Base-by-base conservation (phyloP, 179 eudicot species). In the Spinacia oleracea region DNA sequence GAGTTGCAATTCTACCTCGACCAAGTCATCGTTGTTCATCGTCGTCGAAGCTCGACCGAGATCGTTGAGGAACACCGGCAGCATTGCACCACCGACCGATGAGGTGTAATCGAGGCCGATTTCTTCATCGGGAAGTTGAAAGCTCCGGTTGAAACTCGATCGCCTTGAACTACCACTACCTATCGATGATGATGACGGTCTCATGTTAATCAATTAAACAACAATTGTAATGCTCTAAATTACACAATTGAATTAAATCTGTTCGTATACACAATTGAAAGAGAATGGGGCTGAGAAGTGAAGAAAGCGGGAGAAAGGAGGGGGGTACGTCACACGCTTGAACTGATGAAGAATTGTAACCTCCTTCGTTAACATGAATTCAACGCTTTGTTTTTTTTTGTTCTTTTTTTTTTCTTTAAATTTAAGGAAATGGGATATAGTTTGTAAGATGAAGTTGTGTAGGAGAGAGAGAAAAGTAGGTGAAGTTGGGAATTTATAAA, bases 1-100 rank as follows among this genome's bases (percentile, higher is more conserved):
- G 0, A 91, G 79, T 80, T 91, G 93, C n/a, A 96, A 75, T 27
- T 97, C 97, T 42, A 96, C 93, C 65, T 96, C 96, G 8, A 96
- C 92, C 9, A 96, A 84, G 9, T 95, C 98, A 1, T 85, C 84
- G 1, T 77, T 58, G 16, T 59, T 83, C 21, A 23, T 23, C 0
- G 69, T 53, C 8, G 58, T 74, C 21, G 72, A 68, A 0, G 78
- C 75, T 0, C 81, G 43, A 0, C 86, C 77, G 11, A 92, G 79
- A 68, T 89, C 90, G 29, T 88, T 79, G 64, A 93, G 90, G 71
- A 91, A 93, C 20, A 83, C 80, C 2, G 98, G 98, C 72, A 93
- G 89, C 97, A 92, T 94, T 86, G 94, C 90, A 1, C 95, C 93
- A 4, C 89, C 92, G 20, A 78, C 76, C 1, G 31, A 32, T 0